Evolutionary conservation across 2,329 filamentous ascomycete species (phyloP), one percentile per base, ranked within the genome.

Genomic region (Monosporascus sp.): DNA sequence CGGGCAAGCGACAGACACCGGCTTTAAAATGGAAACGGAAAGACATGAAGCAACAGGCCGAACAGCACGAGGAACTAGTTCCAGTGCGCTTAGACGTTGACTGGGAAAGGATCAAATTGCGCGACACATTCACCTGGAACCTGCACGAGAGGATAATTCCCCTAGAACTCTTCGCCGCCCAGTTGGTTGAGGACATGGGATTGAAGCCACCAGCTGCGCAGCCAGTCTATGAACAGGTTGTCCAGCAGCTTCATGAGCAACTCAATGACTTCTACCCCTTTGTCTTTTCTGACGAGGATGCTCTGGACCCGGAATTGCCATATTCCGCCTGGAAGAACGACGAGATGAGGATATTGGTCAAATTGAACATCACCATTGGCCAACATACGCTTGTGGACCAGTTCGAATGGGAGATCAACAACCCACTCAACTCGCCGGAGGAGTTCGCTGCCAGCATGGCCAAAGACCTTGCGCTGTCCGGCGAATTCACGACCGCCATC

Each of bases 381-480:
- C 88, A 90, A 58, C 90, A 96, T 66, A 97, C 92, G 0, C 78
- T 99, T 25, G 87, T 97, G 37, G 94, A 99, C 65, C 94, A 97
- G 68, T 97, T 99, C 57, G 94, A 99, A 72, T 99, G 94, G 94
- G 94, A 99, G 63, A 91, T 97, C 68, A 97, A 97, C 72, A 95
- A 96, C 68, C 88, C 92, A 0, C 76, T 87, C 51, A 99, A 99
- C 70, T 95, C 89, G 0, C 91, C 94, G 2, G 94, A 99, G 72
- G 90, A 96, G 54, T 99, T 99, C 69, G 94, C 94, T 25, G 78
- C 83, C 56, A 86, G 86, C 67, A 96, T 97, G 90, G 86, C 92
- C 0, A 83, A 85, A 54, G 94, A 99, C 65, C 79, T 99, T 25
- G 92, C 92, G 5, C 80, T 99, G 18, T 90, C 90, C 1, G 94